These are phyloP conservation scores for Hirschioporus abietinus DNA, from an alignment of 768 basidiomycete species.

Conservation along the genomic window DNA sequence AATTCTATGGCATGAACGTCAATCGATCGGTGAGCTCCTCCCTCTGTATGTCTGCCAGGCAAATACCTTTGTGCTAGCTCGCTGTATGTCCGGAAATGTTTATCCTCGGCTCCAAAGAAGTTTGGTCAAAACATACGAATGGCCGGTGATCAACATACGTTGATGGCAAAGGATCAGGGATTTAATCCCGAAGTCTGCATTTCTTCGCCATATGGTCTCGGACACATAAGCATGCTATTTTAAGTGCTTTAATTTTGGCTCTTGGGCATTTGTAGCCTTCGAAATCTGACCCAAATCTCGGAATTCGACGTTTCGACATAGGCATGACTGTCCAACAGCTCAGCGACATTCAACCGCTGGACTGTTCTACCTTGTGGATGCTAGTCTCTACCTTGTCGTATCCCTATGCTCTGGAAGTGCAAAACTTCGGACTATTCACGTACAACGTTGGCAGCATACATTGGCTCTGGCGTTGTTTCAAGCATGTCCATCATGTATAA, in stretches of 20 bases:
- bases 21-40: background rate
- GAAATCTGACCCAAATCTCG: background rate
- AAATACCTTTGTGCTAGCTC: background rate
- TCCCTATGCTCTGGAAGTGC: background rate
- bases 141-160: background rate
- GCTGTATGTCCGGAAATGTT: background rate
- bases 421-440: background rate
- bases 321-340: background rate
- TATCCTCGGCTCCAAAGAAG: background rate
- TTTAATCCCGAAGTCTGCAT: conserved; percentile 8
- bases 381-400: background rate
- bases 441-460: background rate
- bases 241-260: background rate
- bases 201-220: conserved; percentile 19
- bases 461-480: background rate
- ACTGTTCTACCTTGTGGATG: background rate
- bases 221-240: conserved; percentile 17
- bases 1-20: too few species aligned
- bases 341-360: background rate
- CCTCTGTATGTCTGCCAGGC: background rate
- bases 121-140: background rate
- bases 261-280: background rate
- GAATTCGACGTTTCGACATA: background rate
- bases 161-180: background rate
- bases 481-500: background rate